phyloP scores from a whole-genome alignment of 805 yeast species.

The Cyberlindnera bimundalis region DNA sequence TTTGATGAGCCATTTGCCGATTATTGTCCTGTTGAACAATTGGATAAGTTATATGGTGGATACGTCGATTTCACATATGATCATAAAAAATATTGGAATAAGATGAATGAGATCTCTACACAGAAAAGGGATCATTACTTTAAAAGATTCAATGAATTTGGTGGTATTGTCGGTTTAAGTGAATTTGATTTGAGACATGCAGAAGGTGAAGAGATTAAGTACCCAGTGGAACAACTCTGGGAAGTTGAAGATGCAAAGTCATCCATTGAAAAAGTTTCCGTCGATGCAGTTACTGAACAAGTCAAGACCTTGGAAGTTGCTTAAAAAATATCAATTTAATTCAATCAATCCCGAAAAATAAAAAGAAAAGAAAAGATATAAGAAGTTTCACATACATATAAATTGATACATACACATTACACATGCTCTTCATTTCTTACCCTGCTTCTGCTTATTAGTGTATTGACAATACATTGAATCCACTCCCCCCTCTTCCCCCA shows the following conservation, averaged over 20 bases:
- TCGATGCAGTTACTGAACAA: constrained; percentile 14
- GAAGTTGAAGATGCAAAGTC: constrained; percentile 1
- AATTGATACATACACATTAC: too few species aligned
- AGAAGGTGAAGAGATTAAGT: constrained; percentile 14
- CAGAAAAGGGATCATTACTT: constrained; percentile 60
- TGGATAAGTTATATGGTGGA: constrained; percentile 86
- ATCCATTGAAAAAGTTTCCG: constrained; percentile 2
- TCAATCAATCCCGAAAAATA: too few species aligned
- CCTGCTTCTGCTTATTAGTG: too few species aligned
- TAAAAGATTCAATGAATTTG: constrained; percentile 67
- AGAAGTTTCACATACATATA: too few species aligned
- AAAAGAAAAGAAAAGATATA: too few species aligned
- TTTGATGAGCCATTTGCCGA: constrained; percentile 85
- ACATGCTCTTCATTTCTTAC: too few species aligned
- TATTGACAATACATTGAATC: too few species aligned
- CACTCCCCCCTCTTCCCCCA: not conserved
- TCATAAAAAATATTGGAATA: constrained; percentile 79
- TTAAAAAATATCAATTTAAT: too few species aligned
- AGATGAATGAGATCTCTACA: constrained; percentile 56
- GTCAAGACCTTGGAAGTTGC: constrained; percentile 11
- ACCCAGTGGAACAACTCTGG: constrained; percentile 20
- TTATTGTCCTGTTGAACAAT: constrained; percentile 76
- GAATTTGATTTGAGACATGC: constrained; percentile 71
- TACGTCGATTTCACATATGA: constrained; percentile 76
- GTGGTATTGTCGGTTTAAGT: constrained; percentile 70